Percentiles rank a stretch among this genome's conserved stretches.
phyloP scores from a whole-genome alignment of 352 stramenopile genomes.

The Peronosclerospora sorghi region DNA sequence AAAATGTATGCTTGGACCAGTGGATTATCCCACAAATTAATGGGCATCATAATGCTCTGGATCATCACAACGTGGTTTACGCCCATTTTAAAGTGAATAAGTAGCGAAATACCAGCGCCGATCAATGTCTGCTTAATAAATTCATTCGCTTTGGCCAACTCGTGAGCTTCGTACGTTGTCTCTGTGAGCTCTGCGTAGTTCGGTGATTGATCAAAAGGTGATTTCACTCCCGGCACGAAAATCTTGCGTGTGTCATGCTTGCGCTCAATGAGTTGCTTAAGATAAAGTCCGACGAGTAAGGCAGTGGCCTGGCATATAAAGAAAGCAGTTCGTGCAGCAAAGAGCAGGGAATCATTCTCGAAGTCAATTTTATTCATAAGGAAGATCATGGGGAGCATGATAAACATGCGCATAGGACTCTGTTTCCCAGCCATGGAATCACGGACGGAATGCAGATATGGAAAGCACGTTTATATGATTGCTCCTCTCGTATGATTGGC shows the following conservation, averaged over 20 bases:
- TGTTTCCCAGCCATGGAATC: constrained; percentile 49
- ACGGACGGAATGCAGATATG: no score
- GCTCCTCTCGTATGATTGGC: no score
- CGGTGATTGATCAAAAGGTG: constrained; percentile 65
- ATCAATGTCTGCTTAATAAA: constrained; percentile 81
- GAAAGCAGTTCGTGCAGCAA: constrained; percentile 54
- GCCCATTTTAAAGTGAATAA: constrained; percentile 80
- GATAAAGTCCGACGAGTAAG: constrained; percentile 54
- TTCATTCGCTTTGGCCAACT: constrained; percentile 59
- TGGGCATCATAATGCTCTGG: constrained; percentile 74
- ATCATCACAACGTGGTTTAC: constrained; percentile 84
- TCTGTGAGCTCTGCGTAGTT: constrained; percentile 74
- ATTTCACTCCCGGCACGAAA: constrained; percentile 55
- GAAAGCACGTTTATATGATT: no score
- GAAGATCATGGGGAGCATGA: constrained; percentile 81
- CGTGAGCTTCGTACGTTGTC: constrained; percentile 65
- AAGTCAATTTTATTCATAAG: constrained; percentile 82
- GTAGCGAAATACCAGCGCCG: constrained; percentile 55
- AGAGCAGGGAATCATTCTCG: constrained; percentile 55
- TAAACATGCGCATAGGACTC: constrained; percentile 67
- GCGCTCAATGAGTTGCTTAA: constrained; percentile 58
- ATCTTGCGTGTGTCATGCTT: constrained; percentile 78
- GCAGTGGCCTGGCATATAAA: constrained; percentile 46
- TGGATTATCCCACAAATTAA: constrained; percentile 76
- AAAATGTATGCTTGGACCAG: constrained; percentile 71